Evolutionary conservation across 2,329 filamentous ascomycete genomes (phyloP).

Genomic region (Ophiocordyceps unilateralis): DNA sequence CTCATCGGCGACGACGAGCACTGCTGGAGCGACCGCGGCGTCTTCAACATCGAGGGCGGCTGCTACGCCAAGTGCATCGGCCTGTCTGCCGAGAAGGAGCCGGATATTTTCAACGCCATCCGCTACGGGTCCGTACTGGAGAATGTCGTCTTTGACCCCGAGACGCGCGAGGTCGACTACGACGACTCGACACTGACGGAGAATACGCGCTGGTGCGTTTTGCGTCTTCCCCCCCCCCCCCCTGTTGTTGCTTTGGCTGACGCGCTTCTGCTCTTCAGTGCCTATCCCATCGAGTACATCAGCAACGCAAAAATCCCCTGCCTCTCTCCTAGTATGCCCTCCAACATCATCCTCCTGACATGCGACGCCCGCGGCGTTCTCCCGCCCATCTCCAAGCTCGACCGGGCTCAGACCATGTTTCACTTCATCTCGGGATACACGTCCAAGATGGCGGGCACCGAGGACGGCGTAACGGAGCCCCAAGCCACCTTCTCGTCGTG

Average conservation of each 20-base stretch:
- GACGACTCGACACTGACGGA: conserved; percentile 89
- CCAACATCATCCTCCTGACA: conserved; percentile 95
- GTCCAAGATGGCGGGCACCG: conserved; percentile 98
- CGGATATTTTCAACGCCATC: conserved; percentile 93
- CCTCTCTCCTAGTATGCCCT: conserved; percentile 69
- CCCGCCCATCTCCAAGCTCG: conserved; percentile 93
- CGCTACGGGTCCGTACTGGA: conserved; percentile 93
- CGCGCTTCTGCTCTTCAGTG: conserved; percentile 19
- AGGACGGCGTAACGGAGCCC: conserved; percentile 91
- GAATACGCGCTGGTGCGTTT: conserved; percentile 64
- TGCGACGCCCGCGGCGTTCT: conserved; percentile 96
- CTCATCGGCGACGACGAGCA: conserved; percentile 98
- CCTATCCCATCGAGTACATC: conserved; percentile 99
- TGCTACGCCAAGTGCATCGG: conserved; percentile 99
- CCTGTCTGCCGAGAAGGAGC: conserved; percentile 95
- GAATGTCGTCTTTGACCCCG: conserved; percentile 94
- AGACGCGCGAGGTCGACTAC: conserved; percentile 83
- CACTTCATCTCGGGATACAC: conserved; percentile 99
- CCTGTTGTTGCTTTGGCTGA: conserved; percentile 2
- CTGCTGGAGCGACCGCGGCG: conserved; percentile 92
- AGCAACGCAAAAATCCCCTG: conserved; percentile 97
- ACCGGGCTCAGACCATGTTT: conserved; percentile 95
- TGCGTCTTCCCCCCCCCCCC: conserved; percentile 4
- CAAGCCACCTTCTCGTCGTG: conserved; percentile 98
- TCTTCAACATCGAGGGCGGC: conserved; percentile 99